Base-by-base conservation (phyloP, 192 early-diverging fungal genomes). In the Piromyces finnis region DNA sequence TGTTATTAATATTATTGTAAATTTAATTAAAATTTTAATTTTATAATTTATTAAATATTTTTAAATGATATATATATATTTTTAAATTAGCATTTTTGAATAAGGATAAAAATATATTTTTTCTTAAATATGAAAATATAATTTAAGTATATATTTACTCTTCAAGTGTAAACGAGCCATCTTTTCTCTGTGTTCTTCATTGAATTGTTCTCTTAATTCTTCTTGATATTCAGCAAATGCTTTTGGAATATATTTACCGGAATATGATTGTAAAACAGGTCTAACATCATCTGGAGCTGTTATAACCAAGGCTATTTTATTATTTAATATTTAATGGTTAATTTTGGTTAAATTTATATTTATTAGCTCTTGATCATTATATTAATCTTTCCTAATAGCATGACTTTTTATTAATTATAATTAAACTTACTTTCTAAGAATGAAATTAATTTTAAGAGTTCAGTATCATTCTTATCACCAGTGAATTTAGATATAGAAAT, bases 401-500 rank as follows among this genome's bases (percentile, higher is more conserved):
- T 37, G 1, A 14, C 22, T 17, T 51, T 22, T 22, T 22, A 22
- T 22, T n/a, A 22, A n/a, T 27, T 9, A 68, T 22, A n/a, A 22
- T 37, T 18, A 29, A 81, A 86, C 87, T 82, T 86, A 95, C 94
- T 90, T 89, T 98, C 95, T 29, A 99, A 88, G 87, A 98, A 94
- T 29, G 94, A 93, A 84, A 95, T 94, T 79, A 94, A 90, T 77
- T 93, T 94, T 77, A 89, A 84, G 78, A 99, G 84, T 83, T 93
- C 95, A 27, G 87, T 87, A 81, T 98, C 98, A 32, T 87, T 87
- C 0, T 92, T 83, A 79, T 94, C 89, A 29, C 96, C 96, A 82
- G 86, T 87, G 94, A 96, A 99, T 79, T 93, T 91, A 82, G 94
- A 92, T 79, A 95, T 85, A 29, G 91, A 78, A 29, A 99, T 85